phyloP scores from a whole-genome alignment of 345 rosid species.

The Populus tremula region DNA sequence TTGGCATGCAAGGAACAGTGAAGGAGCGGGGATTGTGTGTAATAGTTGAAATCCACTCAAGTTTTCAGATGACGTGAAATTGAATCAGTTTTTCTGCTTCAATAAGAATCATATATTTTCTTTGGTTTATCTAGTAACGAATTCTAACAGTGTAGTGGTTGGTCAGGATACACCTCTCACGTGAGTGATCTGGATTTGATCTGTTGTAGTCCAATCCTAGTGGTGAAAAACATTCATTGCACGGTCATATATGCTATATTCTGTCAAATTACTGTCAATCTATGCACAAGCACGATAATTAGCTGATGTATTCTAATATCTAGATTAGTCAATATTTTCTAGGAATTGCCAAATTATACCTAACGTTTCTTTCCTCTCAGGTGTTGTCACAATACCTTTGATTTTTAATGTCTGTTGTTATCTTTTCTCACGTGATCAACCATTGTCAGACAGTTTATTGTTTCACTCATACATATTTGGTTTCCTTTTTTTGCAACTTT shows the following conservation, averaged over 20 bases:
- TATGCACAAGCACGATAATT: not conserved
- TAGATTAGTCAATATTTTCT: not conserved
- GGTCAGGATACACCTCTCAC: not conserved
- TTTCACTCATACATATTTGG: not conserved
- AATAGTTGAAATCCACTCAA: not conserved
- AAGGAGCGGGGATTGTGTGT: not conserved
- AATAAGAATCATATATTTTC: not conserved
- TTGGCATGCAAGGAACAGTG: not conserved
- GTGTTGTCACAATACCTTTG: not conserved
- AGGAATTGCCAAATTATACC: not conserved
- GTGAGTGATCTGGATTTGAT: not conserved
- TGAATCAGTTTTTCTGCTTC: not conserved
- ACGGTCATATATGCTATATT: not conserved
- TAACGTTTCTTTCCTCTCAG: not conserved
- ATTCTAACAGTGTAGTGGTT: not conserved
- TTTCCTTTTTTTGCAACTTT: not conserved
- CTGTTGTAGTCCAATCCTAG: not conserved
- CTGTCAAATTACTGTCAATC: not conserved
- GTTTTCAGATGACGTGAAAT: not conserved
- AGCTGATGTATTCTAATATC: not conserved
- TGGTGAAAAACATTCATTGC: not conserved
- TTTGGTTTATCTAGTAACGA: not conserved
- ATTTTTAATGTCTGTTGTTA: not conserved
- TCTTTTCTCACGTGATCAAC: not conserved
- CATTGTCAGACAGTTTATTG: not conserved